Evolutionary conservation across 306 rosid species (phyloP), one percentile per base, ranked within the genome.

Genomic region (Cyclanthera cordifolia): DNA sequence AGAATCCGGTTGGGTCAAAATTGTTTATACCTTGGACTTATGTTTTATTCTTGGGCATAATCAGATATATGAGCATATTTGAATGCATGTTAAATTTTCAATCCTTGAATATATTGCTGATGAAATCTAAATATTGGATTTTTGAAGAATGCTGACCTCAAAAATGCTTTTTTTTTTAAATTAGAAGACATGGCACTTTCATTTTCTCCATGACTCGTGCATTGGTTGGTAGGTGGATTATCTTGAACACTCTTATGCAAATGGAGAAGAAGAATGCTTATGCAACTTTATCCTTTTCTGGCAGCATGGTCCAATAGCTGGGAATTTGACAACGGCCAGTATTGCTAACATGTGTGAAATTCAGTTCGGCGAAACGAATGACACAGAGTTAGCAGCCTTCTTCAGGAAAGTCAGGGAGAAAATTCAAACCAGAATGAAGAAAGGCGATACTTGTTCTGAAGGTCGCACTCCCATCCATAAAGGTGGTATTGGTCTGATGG

Each of bases 221-320:
- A 49, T 78, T 76, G 71, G 69, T 78, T 76, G 71, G 71, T 70
- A 91, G 97, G 95, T 91, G 68, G 65, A 55, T 73, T 57, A 49
- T 32, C 50, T 12, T 5, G 61, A 74, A n/a, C 97, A 88, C 81
- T 69, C 83, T 63, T 64, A 28, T 67, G 27, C 25, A 45, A 32
- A 19, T 7, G 88, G 79, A 72, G 80, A 87, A 61, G 92, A 84
- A 49, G 79, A 63, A 66, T 89, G 95, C 76, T 27, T 3, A 24
- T 89, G 96, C 72, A 67, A 34, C 52, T 87, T 81, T 75, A 14
- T 73, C 51, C 81, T 89, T 46, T 34, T 0, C 3, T 91, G 96
- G 96, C 72, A 66, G 67, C 88, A 80, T 12, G 97, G 97, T 54
- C 97, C 92, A 48, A 73, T 68, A 56, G 69, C 52, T 46, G 84